These are phyloP conservation scores for Kurtzmaniella quercitrusa DNA, from an alignment of 1,139 yeast species.

Conservation along the genomic window DNA sequence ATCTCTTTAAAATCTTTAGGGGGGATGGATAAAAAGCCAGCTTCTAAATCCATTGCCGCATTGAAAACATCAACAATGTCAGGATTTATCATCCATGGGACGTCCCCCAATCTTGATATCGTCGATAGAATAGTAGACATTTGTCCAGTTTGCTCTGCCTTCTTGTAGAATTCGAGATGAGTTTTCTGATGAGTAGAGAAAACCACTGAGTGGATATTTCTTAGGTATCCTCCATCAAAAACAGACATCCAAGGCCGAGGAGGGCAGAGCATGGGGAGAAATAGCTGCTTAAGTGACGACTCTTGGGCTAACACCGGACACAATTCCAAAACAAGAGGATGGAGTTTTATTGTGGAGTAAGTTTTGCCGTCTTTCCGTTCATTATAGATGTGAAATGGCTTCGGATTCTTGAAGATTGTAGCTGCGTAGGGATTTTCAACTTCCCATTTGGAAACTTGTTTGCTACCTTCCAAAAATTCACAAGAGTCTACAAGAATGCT, in stretches of 20 bases:
- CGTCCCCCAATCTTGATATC: constrained; percentile 25
- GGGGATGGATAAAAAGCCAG: constrained; percentile 31
- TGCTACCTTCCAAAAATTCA: not conserved
- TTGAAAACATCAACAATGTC: constrained; percentile 21
- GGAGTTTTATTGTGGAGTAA: not conserved
- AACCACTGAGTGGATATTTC: constrained; percentile 22
- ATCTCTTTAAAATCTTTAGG: constrained; percentile 4
- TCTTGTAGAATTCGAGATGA: constrained; percentile 18
- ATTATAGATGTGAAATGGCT: not conserved
- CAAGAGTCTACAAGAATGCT: not conserved
- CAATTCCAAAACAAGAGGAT: not conserved
- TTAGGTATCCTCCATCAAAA: constrained; percentile 32
- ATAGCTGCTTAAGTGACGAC: constrained; percentile 14
- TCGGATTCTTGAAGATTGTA: not conserved
- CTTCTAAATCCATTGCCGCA: constrained; percentile 14
- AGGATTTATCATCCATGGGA: constrained; percentile 36
- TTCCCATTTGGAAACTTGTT: not conserved
- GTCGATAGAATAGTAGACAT: constrained; percentile 27
- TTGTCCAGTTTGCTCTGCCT: constrained; percentile 31
- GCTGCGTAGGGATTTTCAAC: not conserved
- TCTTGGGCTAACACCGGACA: constrained; percentile 6
- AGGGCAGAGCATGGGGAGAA: constrained; percentile 37
- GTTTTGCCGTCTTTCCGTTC: not conserved
- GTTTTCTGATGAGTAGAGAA: constrained; percentile 16
- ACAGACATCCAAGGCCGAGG: constrained; percentile 37